Conservation (phyloP, 2,329 filamentous ascomycete genomes). For the Chalaropsis thielavioides region DNA sequence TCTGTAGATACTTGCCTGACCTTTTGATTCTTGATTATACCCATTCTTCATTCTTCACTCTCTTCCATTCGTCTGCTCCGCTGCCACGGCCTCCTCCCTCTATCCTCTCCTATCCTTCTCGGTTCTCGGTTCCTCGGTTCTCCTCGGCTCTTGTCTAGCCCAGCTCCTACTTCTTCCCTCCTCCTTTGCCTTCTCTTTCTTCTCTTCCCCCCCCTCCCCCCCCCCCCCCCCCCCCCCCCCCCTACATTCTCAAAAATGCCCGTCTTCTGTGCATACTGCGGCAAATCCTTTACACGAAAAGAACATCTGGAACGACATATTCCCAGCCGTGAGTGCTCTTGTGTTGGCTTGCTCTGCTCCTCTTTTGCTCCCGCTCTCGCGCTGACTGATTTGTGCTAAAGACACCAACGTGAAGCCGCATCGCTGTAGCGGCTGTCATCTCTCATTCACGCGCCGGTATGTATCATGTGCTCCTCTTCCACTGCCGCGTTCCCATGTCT, state of each 20-base stretch:
- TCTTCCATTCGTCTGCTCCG: background rate
- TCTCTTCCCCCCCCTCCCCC: background rate
- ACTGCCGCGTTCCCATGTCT: background rate
- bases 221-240: background rate
- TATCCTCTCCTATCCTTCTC: background rate
- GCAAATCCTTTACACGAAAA: slow-evolving; percentile 40
- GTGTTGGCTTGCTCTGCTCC: background rate
- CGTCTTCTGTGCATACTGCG: slow-evolving; percentile 40
- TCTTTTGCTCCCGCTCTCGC: background rate
- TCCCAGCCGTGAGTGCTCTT: slow-evolving; percentile 32
- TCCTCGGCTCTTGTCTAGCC: background rate
- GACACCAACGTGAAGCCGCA: slow-evolving; percentile 43
- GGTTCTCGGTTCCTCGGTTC: background rate
- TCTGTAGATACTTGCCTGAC: background rate
- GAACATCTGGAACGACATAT: slow-evolving; percentile 43
- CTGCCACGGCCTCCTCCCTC: background rate
- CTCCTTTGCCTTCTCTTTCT: background rate
- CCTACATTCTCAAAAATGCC: slow-evolving; percentile 10
- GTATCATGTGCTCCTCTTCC: slow-evolving; percentile 15
- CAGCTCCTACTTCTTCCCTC: background rate
- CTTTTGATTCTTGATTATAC: background rate
- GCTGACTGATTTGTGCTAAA: slow-evolving; percentile 22
- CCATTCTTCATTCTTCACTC: background rate
- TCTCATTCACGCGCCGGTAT: slow-evolving; percentile 37
- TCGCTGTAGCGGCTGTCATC: slow-evolving; percentile 34